Conservation (phyloP, 2,329 filamentous ascomycete species). For the Colletotrichum nymphaeae region DNA sequence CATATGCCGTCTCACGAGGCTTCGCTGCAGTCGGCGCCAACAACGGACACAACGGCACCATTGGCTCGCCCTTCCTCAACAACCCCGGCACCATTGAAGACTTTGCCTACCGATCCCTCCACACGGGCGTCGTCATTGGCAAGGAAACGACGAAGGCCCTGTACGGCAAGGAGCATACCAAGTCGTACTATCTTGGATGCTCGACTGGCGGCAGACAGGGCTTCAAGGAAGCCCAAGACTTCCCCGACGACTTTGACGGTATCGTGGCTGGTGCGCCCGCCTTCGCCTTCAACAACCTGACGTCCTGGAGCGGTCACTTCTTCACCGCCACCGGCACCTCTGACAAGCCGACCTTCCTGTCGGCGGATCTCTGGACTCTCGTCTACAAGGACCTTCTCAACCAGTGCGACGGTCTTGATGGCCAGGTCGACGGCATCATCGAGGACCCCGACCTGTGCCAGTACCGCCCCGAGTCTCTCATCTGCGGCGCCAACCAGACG, state of each 20-base stretch:
- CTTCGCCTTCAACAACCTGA: constrained; percentile 54
- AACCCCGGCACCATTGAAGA: constrained; percentile 51
- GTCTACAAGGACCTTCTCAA: constrained; percentile 42
- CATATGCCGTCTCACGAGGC: constrained; percentile 52
- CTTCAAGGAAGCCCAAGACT: constrained; percentile 57
- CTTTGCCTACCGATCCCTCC: constrained; percentile 45
- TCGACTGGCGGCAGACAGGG: constrained; percentile 64
- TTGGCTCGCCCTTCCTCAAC: constrained; percentile 45
- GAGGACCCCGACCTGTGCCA: constrained; percentile 38
- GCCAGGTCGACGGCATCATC: constrained; percentile 40
- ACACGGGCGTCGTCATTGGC: constrained; percentile 49
- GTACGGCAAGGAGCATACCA: constrained; percentile 50
- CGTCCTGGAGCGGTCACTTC: constrained; percentile 33
- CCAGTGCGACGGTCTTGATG: constrained; percentile 41
- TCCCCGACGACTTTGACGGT: constrained; percentile 62
- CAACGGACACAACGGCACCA: constrained; percentile 60
- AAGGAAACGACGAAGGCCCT: constrained; percentile 61
- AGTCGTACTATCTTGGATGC: constrained; percentile 61
- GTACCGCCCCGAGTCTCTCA: constrained; percentile 53
- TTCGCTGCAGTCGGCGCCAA: constrained; percentile 61
- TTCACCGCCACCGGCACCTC: constrained; percentile 56
- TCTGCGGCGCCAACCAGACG: constrained; percentile 45
- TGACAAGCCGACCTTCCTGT: constrained; percentile 44
- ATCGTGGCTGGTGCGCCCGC: constrained; percentile 53
- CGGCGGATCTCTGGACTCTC: constrained; percentile 43